These are phyloP conservation scores for Komagataella ulmi DNA, from an alignment of 805 yeast genomes.

Conservation along the genomic window DNA sequence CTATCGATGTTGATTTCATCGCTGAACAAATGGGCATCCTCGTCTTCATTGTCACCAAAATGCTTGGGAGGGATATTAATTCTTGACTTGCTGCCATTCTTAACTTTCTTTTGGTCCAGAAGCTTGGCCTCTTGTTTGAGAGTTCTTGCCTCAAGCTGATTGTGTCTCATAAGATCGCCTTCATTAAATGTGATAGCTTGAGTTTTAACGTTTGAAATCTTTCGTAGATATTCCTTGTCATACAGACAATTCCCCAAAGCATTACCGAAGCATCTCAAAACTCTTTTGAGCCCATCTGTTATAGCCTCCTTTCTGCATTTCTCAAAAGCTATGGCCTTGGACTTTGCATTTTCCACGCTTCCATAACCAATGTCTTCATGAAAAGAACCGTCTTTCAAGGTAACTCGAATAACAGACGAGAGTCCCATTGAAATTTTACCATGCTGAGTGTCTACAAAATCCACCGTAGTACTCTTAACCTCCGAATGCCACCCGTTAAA, in stretches of 20 bases:
- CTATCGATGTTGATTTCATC: constrained; percentile 19
- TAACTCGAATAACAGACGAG: constrained; percentile 58
- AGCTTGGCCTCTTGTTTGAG: neutral
- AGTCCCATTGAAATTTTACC: constrained; percentile 53
- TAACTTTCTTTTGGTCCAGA: constrained; percentile 2
- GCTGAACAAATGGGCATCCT: constrained; percentile 41
- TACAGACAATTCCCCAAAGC: constrained; percentile 77
- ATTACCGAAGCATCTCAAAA: constrained; percentile 69
- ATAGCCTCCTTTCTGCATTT: constrained; percentile 78
- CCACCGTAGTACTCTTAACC: constrained; percentile 49
- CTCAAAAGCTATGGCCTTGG: constrained; percentile 61
- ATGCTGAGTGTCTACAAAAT: constrained; percentile 52
- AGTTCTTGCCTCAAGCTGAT: constrained; percentile 3
- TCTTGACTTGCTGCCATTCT: neutral
- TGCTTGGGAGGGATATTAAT: neutral
- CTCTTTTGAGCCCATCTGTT: constrained; percentile 73
- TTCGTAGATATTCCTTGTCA: constrained; percentile 50
- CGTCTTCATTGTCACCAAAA: constrained; percentile 12
- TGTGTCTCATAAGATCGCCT: constrained; percentile 17
- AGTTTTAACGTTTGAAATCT: constrained; percentile 29
- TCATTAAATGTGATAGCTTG: constrained; percentile 17
- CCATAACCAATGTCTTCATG: constrained; percentile 76
- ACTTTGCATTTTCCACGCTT: constrained; percentile 52
- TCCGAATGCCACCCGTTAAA: constrained; percentile 78
- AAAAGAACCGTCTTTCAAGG: constrained; percentile 68